A percentile compares a stretch with the other conserved stretches of the same genome.
Evolutionary conservation across 2,329 filamentous ascomycete species (phyloP).

Genomic region (Sphaerulina vaccinii): DNA sequence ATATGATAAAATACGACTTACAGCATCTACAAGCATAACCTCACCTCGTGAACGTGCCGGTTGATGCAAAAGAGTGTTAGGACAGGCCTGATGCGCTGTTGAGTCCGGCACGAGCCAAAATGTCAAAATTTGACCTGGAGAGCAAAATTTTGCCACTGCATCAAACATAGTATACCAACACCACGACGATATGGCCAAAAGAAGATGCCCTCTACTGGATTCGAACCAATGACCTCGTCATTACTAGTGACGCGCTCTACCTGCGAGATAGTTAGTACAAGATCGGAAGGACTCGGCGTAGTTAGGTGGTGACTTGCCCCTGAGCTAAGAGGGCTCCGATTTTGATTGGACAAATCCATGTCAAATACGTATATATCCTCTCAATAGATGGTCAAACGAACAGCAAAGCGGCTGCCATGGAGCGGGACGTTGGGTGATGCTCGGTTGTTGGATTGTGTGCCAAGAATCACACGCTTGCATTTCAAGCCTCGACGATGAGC

Average conservation of each 20-base stretch:
- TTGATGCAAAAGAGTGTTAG: no score
- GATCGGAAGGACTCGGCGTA: neutral
- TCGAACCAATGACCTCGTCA: constrained; percentile 18
- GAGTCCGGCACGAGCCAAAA: no score
- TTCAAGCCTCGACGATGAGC: no score
- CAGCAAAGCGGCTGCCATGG: neutral
- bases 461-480: no score
- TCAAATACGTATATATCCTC: neutral
- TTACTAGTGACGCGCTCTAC: constrained; percentile 17
- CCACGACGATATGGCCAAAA: neutral
- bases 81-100: no score
- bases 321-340: constrained; percentile 5
- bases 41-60: no score
- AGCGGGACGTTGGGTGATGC: no score
- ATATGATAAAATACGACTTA: no score
- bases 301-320: neutral
- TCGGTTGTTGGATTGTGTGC: no score
- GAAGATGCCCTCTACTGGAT: constrained; percentile 8
- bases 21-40: no score
- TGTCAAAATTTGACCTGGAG: no score
- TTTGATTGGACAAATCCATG: neutral
- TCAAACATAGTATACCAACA: neutral
- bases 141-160: no score
- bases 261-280: neutral
- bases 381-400: neutral